Evolutionary conservation across 2,329 filamentous ascomycete species (phyloP), one percentile per base, ranked within the genome.

Genomic region (Curvularia verruculosa): DNA sequence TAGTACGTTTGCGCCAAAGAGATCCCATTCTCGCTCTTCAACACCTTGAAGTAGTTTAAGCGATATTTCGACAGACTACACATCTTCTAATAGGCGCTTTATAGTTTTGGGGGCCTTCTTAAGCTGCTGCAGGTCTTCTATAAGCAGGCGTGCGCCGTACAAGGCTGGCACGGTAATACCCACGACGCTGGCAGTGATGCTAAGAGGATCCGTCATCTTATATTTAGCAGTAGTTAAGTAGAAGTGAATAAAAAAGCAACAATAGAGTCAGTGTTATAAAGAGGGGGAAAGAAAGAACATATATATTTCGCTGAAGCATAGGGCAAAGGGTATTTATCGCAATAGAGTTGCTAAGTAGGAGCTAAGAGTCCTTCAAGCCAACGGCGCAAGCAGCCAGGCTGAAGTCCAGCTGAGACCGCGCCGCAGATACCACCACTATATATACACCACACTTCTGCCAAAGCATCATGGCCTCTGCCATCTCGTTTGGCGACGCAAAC

Each of bases 31-130:
- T 63, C 52, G 43, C 13, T 73, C 68, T 44, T 71, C 58, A 36
- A 76, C 55, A 54, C 52, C 48, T 66, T 68, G 54, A 47, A 76
- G 63, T 21, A 67, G 67, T 54, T 64, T 52, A 19, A 76, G 72
- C 34, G 68, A 59, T 41, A 57, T 58, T 44, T 70, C 53, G 45
- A 73, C 64, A 13, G 68, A 70, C n/a, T 59, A 49, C 12, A 76
- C 62, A 52, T 76, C 68, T 36, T 71, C 66, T 29, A 31, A 63
- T 19, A 77, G 69, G 44, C 61, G 59, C 47, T 69, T 63, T 45
- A 77, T 50, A 45, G 68, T 63, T 58, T 71, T 68, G 31, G 71
- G 73, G 44, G 72, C 69, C 65, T 77, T 65, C 48, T 60, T 71
- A 54, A 76, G 59, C 53, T 68, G 56, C 55, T 71, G 61, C 46